These are phyloP conservation scores for Pseudofabraea citricarpa DNA, from an alignment of 2,329 filamentous ascomycete species.

Conservation along the genomic window DNA sequence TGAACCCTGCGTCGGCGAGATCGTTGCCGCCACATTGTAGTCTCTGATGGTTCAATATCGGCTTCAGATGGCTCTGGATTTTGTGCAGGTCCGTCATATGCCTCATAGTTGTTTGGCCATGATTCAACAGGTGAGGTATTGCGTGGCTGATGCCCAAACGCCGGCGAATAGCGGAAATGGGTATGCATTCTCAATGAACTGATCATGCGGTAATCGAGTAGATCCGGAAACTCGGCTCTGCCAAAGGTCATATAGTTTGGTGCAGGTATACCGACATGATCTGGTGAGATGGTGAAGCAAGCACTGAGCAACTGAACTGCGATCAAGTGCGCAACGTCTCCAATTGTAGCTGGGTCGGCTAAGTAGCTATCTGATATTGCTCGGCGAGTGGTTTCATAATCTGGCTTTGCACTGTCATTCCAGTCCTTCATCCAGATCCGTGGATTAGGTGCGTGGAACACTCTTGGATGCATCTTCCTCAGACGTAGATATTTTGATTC, in stretches of 20 bases:
- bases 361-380: constrained; percentile 20
- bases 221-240: background rate
- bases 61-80: constrained; percentile 6
- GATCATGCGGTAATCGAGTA: constrained; percentile 23
- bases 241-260: constrained; percentile 9
- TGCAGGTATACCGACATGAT: constrained; percentile 9
- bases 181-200: constrained; percentile 28
- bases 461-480: constrained; percentile 9
- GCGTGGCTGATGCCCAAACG: constrained; percentile 25
- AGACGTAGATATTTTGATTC: constrained; percentile 16
- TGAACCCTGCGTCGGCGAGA: constrained; percentile 5
- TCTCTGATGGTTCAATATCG: constrained; percentile 7
- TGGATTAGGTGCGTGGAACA: constrained; percentile 4
- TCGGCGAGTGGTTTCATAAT: constrained; percentile 9
- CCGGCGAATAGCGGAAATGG: constrained; percentile 26
- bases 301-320: constrained; percentile 26
- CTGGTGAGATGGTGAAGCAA: constrained; percentile 26
- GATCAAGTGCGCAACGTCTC: constrained; percentile 25
- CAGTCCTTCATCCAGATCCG: constrained; percentile 12
- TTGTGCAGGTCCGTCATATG: constrained; percentile 13
- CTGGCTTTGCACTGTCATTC: constrained; percentile 5
- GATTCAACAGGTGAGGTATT: constrained; percentile 22
- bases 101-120: constrained; percentile 11
- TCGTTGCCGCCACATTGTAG: constrained; percentile 3
- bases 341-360: constrained; percentile 9